These are phyloP conservation scores for Fusarium albidum DNA, from an alignment of 2,329 filamentous ascomycete species.

Conservation along the genomic window DNA sequence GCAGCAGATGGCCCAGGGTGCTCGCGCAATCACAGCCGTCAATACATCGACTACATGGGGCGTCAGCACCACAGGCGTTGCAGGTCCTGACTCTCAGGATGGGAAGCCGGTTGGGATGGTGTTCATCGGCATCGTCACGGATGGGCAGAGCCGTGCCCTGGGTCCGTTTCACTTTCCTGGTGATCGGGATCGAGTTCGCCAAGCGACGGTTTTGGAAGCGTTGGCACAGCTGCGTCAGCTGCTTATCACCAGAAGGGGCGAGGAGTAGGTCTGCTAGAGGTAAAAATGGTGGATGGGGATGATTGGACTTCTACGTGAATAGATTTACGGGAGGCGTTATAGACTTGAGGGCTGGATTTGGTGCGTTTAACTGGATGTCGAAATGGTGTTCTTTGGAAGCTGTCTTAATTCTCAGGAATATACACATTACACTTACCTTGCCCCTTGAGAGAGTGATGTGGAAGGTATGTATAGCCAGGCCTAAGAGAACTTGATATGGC, in stretches of 20 bases:
- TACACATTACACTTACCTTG: too few species aligned
- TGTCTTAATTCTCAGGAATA: too few species aligned
- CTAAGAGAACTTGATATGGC: too few species aligned
- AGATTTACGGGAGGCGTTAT: too few species aligned
- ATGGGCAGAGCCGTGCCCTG: background rate
- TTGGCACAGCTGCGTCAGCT: constrained; percentile 16
- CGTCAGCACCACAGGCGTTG: constrained; percentile 25
- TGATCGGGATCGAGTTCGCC: constrained; percentile 13
- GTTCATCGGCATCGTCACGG: constrained; percentile 24
- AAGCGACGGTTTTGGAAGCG: constrained; percentile 10
- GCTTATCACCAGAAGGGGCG: background rate
- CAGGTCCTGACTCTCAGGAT: constrained; percentile 21
- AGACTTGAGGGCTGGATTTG: too few species aligned
- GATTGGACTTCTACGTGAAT: too few species aligned
- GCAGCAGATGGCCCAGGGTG: constrained; percentile 31
- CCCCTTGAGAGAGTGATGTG: too few species aligned
- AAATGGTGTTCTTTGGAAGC: too few species aligned
- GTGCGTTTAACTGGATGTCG: too few species aligned
- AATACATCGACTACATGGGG: constrained; percentile 32
- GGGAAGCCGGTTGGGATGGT: constrained; percentile 28
- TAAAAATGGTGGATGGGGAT: too few species aligned
- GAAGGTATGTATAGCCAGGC: too few species aligned
- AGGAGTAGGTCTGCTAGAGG: too few species aligned
- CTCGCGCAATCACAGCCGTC: constrained; percentile 14
- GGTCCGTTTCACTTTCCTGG: constrained; percentile 29